Percentiles rank a stretch among this genome's conserved stretches.
Evolutionary conservation across 305 asterid species (phyloP).

Genomic region (Fraxinus albicans): DNA sequence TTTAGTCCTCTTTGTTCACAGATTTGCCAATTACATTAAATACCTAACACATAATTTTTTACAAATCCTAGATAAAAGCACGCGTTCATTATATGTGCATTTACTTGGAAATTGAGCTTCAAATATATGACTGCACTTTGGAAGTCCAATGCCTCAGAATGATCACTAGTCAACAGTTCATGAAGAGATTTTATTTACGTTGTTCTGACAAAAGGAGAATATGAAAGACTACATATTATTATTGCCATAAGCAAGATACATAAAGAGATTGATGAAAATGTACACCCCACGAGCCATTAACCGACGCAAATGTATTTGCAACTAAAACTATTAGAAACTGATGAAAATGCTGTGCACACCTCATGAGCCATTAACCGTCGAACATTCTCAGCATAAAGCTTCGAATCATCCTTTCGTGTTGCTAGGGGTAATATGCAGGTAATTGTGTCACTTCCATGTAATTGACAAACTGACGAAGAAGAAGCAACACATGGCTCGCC

Average conservation of each 20-base stretch:
- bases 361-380: conserved; percentile 70
- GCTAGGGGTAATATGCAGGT: conserved; percentile 66
- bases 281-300: conserved; percentile 78
- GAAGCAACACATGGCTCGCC: conserved; percentile 69
- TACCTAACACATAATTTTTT: not conserved
- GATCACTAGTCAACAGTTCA: not conserved
- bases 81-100: not conserved
- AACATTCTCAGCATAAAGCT: conserved; percentile 66
- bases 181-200: not conserved
- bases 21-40: no score
- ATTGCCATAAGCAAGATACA: not conserved
- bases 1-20: no score
- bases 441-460: conserved; percentile 55
- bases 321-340: conserved; percentile 12
- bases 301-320: conserved; percentile 44
- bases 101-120: not conserved
- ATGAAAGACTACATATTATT: not conserved
- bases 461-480: conserved; percentile 70
- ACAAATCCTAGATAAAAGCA: not conserved
- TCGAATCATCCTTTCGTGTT: conserved; percentile 69
- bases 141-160: not conserved
- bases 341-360: conserved; percentile 38
- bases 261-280: conserved; percentile 12
- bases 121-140: not conserved
- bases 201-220: not conserved